Conservation (phyloP, 2,329 filamentous ascomycete species). For the Fusarium hainanense region DNA sequence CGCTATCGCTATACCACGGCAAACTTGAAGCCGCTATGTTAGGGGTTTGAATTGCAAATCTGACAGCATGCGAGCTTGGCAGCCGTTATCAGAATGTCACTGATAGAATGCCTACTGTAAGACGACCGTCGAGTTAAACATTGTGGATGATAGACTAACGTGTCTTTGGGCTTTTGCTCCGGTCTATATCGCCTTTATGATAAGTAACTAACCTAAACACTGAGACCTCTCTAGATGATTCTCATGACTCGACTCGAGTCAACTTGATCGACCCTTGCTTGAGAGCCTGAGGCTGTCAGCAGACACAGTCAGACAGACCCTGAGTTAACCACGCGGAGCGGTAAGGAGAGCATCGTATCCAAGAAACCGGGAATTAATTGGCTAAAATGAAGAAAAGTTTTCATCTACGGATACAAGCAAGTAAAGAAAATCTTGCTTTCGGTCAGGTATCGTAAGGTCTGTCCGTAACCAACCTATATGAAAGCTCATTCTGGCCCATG, state of each 20-base stretch:
- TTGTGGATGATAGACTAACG: neutral
- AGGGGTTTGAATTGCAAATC: conserved; percentile 24
- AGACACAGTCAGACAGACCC: conserved; percentile 26
- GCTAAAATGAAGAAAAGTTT: conserved; percentile 5
- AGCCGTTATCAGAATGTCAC: conserved; percentile 29
- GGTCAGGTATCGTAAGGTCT: neutral
- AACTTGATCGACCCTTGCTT: neutral
- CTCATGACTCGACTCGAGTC: conserved; percentile 24
- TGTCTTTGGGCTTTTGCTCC: neutral
- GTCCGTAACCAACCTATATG: neutral
- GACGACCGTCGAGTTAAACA: conserved; percentile 7
- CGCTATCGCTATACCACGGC: conserved; percentile 19
- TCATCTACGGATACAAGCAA: neutral
- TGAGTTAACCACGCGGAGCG: conserved; percentile 17
- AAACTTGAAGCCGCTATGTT: conserved; percentile 15
- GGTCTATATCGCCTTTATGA: neutral
- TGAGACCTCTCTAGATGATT: conserved; percentile 22
- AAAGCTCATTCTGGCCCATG: conserved; percentile 27
- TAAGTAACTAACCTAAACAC: neutral
- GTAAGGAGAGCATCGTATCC: conserved; percentile 7
- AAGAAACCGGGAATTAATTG: conserved; percentile 10
- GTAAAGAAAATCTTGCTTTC: conserved; percentile 18
- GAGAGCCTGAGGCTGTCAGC: conserved; percentile 22
- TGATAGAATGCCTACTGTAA: conserved; percentile 10
- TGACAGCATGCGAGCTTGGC: conserved; percentile 20